Conservation (phyloP, 2,329 filamentous ascomycete genomes). For the Neofusicoccum laricinum region DNA sequence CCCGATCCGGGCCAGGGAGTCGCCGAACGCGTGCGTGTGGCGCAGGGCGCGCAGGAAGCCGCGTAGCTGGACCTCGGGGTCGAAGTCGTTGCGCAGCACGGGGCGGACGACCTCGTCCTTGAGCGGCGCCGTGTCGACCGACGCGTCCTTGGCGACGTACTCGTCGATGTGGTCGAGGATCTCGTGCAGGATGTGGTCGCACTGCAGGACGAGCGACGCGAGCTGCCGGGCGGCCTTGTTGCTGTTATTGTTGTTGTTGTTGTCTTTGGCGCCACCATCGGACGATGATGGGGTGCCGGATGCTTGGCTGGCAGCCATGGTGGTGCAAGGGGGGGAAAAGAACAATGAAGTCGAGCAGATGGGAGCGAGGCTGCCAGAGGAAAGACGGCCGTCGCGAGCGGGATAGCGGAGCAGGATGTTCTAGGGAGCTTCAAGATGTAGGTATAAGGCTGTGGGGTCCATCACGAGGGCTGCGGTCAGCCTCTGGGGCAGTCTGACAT, state of each 20-base stretch:
- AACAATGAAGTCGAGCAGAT: no score
- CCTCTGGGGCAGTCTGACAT: background rate
- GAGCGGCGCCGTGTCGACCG: constrained; percentile 26
- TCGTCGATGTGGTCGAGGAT: constrained; percentile 32
- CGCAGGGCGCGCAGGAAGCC: constrained; percentile 31
- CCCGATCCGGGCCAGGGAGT: constrained; percentile 27
- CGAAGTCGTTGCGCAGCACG: constrained; percentile 28
- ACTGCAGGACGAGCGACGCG: constrained; percentile 6
- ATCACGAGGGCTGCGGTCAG: background rate
- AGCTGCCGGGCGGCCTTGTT: background rate
- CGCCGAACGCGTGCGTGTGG: constrained; percentile 27
- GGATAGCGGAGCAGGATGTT: no score
- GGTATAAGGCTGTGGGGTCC: background rate
- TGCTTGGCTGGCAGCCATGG: no score
- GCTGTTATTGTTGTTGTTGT: no score
- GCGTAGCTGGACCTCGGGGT: constrained; percentile 31
- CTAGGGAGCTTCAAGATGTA: background rate
- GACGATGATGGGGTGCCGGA: no score
- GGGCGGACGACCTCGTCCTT: constrained; percentile 29
- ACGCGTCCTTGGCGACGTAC: background rate
- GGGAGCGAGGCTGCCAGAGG: no score
- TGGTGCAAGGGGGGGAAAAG: no score
- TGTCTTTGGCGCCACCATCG: no score
- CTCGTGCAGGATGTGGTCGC: constrained; percentile 31
- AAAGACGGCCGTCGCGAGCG: no score